These are phyloP conservation scores for Geranium brycei DNA, from an alignment of 345 rosid species.

Conservation along the genomic window DNA sequence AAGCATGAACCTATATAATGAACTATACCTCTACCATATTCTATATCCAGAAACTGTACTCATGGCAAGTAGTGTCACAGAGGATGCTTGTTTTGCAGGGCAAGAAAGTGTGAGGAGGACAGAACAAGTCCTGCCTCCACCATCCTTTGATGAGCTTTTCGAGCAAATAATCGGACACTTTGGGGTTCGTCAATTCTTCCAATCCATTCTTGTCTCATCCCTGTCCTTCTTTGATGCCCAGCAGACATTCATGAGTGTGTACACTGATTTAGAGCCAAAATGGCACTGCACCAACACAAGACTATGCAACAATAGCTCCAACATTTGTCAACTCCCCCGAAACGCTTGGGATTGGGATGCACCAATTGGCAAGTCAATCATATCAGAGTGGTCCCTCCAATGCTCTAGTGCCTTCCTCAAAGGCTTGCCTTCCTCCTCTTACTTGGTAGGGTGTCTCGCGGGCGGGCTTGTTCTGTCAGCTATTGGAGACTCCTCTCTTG, in stretches of 20 bases:
- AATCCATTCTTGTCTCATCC: slow-evolving; percentile 38
- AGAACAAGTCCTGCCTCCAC: too few species aligned
- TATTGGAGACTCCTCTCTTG: slow-evolving; percentile 42
- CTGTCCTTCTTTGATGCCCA: slow-evolving; percentile 50
- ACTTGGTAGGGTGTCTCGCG: slow-evolving; percentile 43
- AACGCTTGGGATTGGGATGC: slow-evolving; percentile 42
- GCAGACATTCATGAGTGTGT: slow-evolving; percentile 48
- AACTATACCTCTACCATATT: too few species aligned
- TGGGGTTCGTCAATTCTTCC: slow-evolving; percentile 27
- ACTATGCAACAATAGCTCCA: slow-evolving; percentile 12
- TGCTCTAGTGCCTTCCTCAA: slow-evolving; percentile 29
- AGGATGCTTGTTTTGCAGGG: too few species aligned
- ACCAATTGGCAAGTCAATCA: slow-evolving; percentile 19
- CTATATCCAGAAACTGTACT: too few species aligned
- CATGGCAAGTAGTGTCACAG: too few species aligned
- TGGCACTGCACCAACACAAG: slow-evolving; percentile 38
- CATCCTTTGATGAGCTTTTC: too few species aligned
- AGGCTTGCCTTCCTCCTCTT: slow-evolving; percentile 50
- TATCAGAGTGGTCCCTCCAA: slow-evolving; percentile 48
- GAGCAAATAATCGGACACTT: slow-evolving; percentile 9
- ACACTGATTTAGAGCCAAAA: slow-evolving; percentile 40
- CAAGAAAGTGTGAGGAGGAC: too few species aligned
- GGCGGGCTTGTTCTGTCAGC: slow-evolving; percentile 42
- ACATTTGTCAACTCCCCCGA: slow-evolving; percentile 28
- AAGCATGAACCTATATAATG: too few species aligned